These are phyloP conservation scores for Pelargonium myrrhifolium DNA, from an alignment of 441 rosid genomes.

Conservation along the genomic window DNA sequence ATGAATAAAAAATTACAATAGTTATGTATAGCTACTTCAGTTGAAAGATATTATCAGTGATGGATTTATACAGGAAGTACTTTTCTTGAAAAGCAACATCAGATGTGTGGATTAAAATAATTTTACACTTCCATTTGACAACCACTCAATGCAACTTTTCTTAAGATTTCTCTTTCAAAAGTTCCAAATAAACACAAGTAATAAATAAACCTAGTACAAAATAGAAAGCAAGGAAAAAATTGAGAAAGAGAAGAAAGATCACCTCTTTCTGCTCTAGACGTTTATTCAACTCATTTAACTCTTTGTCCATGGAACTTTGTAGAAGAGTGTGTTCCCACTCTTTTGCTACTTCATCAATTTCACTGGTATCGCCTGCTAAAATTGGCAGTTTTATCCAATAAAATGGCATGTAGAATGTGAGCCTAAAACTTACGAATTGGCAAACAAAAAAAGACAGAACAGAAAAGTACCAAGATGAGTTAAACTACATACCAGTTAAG, in stretches of 20 bases:
- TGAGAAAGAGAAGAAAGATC: not conserved
- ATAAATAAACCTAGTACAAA: no score
- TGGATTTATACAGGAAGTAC: not conserved
- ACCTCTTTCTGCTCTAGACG: conserved; percentile 98
- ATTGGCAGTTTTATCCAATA: conserved; percentile 15
- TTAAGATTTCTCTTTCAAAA: no score
- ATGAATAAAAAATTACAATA: no score
- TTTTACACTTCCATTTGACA: not conserved
- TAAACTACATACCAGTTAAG: conserved; percentile 38
- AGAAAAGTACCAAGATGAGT: not conserved
- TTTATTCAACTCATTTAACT: conserved; percentile 79
- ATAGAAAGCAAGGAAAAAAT: not conserved
- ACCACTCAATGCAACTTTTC: not conserved
- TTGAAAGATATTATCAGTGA: not conserved
- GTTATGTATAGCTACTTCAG: not conserved
- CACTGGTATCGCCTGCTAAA: conserved; percentile 57
- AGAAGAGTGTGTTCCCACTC: conserved; percentile 93
- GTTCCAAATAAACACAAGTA: not conserved
- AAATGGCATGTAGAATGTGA: conserved; percentile 7
- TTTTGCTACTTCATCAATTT: conserved; percentile 81
- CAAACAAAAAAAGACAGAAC: not conserved
- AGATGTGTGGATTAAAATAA: not conserved
- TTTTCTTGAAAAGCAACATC: not conserved
- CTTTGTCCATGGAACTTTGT: conserved; percentile 90
- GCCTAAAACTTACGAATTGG: conserved; percentile 1